Base-by-base conservation (phyloP, 2,329 filamentous ascomycete species). In the Shiraia bambusicola region DNA sequence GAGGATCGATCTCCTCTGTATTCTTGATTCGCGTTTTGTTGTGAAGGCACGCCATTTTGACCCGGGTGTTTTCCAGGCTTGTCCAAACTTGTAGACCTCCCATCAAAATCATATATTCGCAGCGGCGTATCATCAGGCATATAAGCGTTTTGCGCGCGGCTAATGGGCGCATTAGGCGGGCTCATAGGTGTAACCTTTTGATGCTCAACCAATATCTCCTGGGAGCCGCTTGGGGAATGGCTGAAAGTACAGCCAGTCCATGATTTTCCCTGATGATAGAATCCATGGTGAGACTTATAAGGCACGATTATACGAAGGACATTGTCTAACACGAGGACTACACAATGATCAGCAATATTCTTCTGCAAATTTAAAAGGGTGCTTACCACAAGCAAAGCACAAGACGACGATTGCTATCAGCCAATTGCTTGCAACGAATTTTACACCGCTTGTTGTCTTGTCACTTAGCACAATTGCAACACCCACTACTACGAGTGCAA, bases 381-480 rank as follows among this genome's bases (percentile, higher is more conserved):
- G 37, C 47, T 30, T 47, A 58, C 53, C 47, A 17, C 28, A 6
- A 4, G 46, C 17, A 24, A 59, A 59, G 7, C 34, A 50, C 8
- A 61, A 19, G 11, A 61, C 46, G 3, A 58, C 51, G 10, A 58
- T 52, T 2, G 56, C 45, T 8, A 60, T 59, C 5, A 58, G 43
- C 53, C 51, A 60, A 8, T 54, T 42, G 29, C 50, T 56, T 2
- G 43, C 50, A 2, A 19, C 26, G 24, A 58, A 59, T 19, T 60
- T 61, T 45, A 61, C 57, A 3, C 58, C 57, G 8, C 15, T 42
- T 2, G 38, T 52, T 4, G 47, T 53, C 22, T 51, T 54, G 29
- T 60, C 41, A 1, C 45, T 49, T 11, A 60, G 42, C 2, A 58
- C 49, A 8, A 43, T 38, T 7, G 43, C 45, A 2, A 59, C 38